Base-by-base conservation (phyloP, 441 rosid genomes). In the Geranium incanum region DNA sequence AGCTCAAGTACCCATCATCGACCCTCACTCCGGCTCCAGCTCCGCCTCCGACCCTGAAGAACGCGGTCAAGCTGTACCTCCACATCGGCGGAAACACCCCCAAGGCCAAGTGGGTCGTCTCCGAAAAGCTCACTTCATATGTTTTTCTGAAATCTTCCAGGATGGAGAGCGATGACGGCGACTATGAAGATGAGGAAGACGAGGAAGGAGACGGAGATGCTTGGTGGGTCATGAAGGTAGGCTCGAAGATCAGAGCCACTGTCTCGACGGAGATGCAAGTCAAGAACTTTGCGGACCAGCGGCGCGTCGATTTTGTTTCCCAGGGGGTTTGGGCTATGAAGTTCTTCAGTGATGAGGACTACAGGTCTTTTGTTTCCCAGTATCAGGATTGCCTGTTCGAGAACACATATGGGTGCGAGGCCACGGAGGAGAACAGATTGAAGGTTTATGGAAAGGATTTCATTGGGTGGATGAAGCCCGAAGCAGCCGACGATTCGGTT, bases 361-460 rank as follows among this genome's bases (percentile, higher is more conserved):
- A 87, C 70, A 74, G 76, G 28, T 38, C 16, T 50, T 92, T 90
- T 77, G 78, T 80, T 4, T 71, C 70, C 9, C 84, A 80, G 84
- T 92, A 74, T 38, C 77, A 85, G 68, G 90, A 84, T 74, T 88
- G 96, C 76, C 77, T 90, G 84, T 94, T 94, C 71, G 97, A 94
- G 87, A 94, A 94, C 75, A 88, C 86, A 21, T 79, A 90, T 50
- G 88, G 97, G 41, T 81, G 74, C n/a, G 99, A 90, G 81, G 75
- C 89, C 0, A 92, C 87, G 70, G 97, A 90, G 2, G 93, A 85
- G 0, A 92, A 88, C 77, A 84, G 83, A 77, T 77, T 87, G 1
- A 92, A 92, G 80, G 86, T 94, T 66, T 94, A 83, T 13, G 97
- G 99, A 59, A 90, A 94, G 81, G 97, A 95, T 78, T 95, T 95